Evolutionary conservation across 371 early-diverging fungal species (phyloP), one percentile per base, ranked within the genome.

Genomic region (Mortierella sp.): DNA sequence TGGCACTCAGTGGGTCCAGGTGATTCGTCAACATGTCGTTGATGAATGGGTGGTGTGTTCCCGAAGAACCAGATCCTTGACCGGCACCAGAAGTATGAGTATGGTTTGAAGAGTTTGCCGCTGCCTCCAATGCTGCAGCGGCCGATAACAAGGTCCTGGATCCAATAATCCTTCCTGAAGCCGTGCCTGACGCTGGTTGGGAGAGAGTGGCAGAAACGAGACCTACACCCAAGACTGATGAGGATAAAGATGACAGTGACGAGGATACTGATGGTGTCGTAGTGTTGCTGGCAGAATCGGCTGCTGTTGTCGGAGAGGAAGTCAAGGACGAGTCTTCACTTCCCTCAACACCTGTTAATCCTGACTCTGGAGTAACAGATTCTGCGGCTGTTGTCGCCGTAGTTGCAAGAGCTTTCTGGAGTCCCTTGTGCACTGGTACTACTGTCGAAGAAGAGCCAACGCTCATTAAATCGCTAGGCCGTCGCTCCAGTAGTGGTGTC

Each of bases 41-140:
- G 40, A 72, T 62, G 58, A 62, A 72, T 2, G 69, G 68, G 7
- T 57, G 63, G 16, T 43, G 38, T 4, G 15, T 24, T n/a, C n/a
- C 62, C 3, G 40, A 24, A 38, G 38, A 38, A 19, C 38, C 21
- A 38, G 10, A 21, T 32, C 60, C 60, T 8, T 11, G 38, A 36
- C 47, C 59, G 48, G 21, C 32, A 4, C 60, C 36, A 33, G 16
- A 6, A 45, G 21, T 22, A 33, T n/a, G 28, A 15, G 22, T 24
- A 40, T 43, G 55, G 24, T 40, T 65, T 1, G 63, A n/a, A 4
- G 69, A 50, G 2, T n/a, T 41, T 13, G 74, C 78, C 4, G 78
- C 78, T 7, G 79, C 79, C n/a, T 79, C 79, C 21, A 79, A 45
- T 3, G 79, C 79, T 19, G 79, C 79, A 15, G 79, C 74, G 5